These are phyloP conservation scores for Plasmodium ovale DNA, from an alignment of 169 alveolate genomes.

Conservation along the genomic window DNA sequence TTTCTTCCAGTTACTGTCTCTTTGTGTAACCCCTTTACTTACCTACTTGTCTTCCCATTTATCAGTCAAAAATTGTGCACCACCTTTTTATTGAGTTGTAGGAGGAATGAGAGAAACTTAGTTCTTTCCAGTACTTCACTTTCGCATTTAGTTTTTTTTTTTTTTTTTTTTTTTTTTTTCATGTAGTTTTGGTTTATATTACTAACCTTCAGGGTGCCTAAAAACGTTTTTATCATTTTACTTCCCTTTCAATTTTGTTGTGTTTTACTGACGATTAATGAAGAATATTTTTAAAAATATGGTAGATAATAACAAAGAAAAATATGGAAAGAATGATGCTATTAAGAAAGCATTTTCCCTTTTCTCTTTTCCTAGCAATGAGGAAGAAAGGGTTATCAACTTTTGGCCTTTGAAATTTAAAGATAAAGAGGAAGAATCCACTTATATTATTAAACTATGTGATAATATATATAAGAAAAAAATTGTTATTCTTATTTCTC, in stretches of 20 bases:
- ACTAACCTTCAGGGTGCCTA: constrained; percentile 3
- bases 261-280: constrained; percentile 6
- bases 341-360: constrained; percentile 51
- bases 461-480: constrained; percentile 54
- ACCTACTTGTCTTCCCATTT: not conserved
- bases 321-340: constrained; percentile 24
- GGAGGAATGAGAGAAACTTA: not conserved
- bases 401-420: constrained; percentile 69
- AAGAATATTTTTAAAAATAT: constrained; percentile 6
- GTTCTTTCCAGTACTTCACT: not conserved
- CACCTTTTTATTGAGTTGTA: not conserved
- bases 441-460: constrained; percentile 45
- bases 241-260: constrained; percentile 6
- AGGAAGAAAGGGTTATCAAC: constrained; percentile 33
- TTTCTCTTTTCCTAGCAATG: constrained; percentile 60
- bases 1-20: too few relatives aligned
- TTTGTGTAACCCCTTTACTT: too few relatives aligned
- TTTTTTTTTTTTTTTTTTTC: not conserved
- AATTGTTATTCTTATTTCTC: constrained; percentile 42
- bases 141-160: not conserved
- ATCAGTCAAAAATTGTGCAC: not conserved
- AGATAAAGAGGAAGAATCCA: constrained; percentile 50
- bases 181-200: not conserved
- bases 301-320: constrained; percentile 25
- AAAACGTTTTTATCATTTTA: not conserved